Evolutionary conservation across 352 stramenopile genomes (phyloP), one percentile per base, ranked within the genome.

Genomic region (Phytophthora litchii): DNA sequence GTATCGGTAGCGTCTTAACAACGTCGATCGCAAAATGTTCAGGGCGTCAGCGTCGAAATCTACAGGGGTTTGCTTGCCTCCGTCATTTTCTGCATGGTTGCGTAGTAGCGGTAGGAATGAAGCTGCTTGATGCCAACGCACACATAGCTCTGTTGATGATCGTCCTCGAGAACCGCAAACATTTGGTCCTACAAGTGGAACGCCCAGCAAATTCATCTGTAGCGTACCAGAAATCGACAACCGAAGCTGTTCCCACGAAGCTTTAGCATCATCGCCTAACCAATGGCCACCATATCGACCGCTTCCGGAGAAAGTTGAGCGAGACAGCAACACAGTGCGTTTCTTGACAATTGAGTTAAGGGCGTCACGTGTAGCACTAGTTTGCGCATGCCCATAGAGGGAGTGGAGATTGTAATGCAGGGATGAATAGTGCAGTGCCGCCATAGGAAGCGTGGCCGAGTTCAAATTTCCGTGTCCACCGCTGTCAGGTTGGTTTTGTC

Each of bases 381-480:
- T 64, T 38, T 95, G 78, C 0, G 71, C 70, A 31, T 91, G 78
- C 0, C 89, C 88, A 42, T 96, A 96, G 0, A 97, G 32, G 14
- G 84, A 93, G 54, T 97, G 89, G 0, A 95, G 37, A 44, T 97
- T 94, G 68, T 96, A 97, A 51, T 96, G 80, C 14, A 93, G 70
- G 8, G 85, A 89, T 1, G 47, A 70, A 57, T 81, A 46, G 25
- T 95, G 86, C 0, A 91, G 66, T 13, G 78, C 64, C 11, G 80
- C 83, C 72, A 95, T 88, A 0, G 87, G 80, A 17, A 95, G 64
- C 1, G 89, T 96, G 27, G 64, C 86, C 7, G 79, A 74, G 61
- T 94, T 91, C 46, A 94, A 31, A 54, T 94, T 94, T 0, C 85
- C 85, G 17, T 86, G 81, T 0, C 69, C 70, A 14, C 73, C 76